These are phyloP conservation scores for Candida dajiaensis DNA, from an alignment of 805 yeast species.

Conservation along the genomic window DNA sequence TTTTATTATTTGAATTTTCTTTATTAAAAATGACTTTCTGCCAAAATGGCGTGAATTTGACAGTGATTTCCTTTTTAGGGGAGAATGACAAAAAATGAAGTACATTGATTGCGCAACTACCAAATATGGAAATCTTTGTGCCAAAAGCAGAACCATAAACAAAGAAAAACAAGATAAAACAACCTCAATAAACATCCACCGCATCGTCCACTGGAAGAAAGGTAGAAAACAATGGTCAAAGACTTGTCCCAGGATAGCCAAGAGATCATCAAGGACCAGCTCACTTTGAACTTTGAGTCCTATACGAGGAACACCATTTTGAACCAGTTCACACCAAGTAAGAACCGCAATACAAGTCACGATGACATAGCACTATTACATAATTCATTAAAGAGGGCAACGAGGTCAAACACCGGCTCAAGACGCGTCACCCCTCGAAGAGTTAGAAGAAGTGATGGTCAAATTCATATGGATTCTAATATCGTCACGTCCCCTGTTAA, in stretches of 20 bases:
- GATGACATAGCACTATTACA: constrained; percentile 1
- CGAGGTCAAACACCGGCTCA: constrained; percentile 2
- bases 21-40: no score
- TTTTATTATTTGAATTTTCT: no score
- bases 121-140: no score
- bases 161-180: no score
- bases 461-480: constrained; percentile 13
- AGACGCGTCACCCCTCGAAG: background rate
- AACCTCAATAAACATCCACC: no score
- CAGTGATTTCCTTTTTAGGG: no score
- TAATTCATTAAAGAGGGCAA: constrained; percentile 3
- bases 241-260: constrained; percentile 1
- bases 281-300: constrained; percentile 11
- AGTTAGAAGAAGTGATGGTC: background rate
- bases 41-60: no score
- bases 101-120: no score
- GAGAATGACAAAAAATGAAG: no score
- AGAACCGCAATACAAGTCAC: background rate
- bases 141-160: background rate
- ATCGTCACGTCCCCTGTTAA: constrained; percentile 22
- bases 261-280: constrained; percentile 5
- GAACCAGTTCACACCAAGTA: constrained; percentile 19
- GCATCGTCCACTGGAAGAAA: no score
- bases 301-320: constrained; percentile 16
- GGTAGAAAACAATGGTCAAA: background rate